Percentiles rank a stretch among this genome's conserved stretches.
These are phyloP conservation scores for Fusarium annulatum DNA, from an alignment of 2,329 filamentous ascomycete species.

Conservation along the genomic window DNA sequence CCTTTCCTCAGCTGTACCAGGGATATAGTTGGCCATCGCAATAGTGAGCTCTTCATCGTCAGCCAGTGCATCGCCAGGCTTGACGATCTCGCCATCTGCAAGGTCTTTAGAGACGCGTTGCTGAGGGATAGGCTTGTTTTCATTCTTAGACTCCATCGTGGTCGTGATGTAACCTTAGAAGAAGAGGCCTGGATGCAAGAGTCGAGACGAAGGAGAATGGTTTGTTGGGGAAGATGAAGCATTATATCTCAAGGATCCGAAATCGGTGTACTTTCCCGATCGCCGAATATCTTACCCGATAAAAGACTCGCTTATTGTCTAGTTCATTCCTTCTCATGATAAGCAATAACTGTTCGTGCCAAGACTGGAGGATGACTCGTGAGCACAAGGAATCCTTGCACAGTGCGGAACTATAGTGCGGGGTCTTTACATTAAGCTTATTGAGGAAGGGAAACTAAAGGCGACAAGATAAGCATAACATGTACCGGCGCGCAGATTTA, in stretches of 20 bases:
- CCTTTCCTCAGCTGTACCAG: slow-evolving; percentile 43
- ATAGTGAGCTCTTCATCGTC: slow-evolving; percentile 7
- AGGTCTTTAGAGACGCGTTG: not conserved
- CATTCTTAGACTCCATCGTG: accelerated
- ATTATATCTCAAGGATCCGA: not conserved
- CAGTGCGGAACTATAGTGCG: not conserved
- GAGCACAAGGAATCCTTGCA: not conserved
- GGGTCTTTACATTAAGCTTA: not conserved
- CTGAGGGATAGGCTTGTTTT: accelerated
- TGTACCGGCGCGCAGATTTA: accelerated
- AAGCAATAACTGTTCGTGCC: not conserved
- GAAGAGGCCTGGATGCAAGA: no score
- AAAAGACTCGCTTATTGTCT: accelerated
- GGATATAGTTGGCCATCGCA: slow-evolving; percentile 12
- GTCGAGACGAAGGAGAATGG: no score
- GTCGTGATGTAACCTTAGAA: accelerated
- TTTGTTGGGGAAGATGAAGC: no score
- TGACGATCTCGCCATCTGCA: not conserved
- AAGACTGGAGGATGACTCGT: not conserved
- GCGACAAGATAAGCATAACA: not conserved
- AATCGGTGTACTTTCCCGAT: not conserved
- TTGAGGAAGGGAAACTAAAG: not conserved
- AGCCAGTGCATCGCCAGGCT: not conserved
- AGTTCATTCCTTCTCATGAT: not conserved
- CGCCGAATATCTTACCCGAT: accelerated